phyloP scores from a whole-genome alignment of 1,284 basidiomycete species.

The Neotropicomus parvogracilis region DNA sequence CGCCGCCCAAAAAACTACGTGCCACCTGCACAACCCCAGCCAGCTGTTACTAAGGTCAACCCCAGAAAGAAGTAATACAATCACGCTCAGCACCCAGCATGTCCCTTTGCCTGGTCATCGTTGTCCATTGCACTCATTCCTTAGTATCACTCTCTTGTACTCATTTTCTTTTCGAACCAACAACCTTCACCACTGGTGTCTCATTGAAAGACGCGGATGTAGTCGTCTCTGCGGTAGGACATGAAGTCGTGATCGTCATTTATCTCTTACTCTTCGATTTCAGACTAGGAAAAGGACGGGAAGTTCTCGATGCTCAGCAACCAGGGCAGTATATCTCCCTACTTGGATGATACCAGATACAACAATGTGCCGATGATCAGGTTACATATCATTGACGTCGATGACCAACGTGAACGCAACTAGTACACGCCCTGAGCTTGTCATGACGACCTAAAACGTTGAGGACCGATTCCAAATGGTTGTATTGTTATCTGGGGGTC shows the following conservation, averaged over 20 bases:
- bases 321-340: no score
- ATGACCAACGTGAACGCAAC: no score
- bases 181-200: slow-evolving; percentile 9
- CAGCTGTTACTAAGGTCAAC: slow-evolving; percentile 34
- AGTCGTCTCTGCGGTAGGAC: slow-evolving; percentile 9
- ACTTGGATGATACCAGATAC: no score
- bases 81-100: slow-evolving; percentile 17
- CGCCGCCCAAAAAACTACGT: slow-evolving; percentile 66
- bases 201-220: slow-evolving; percentile 11
- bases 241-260: slow-evolving; percentile 10
- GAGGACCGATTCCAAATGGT: no score
- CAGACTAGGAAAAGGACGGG: neutral
- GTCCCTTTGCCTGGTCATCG: slow-evolving; percentile 19
- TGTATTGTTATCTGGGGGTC: no score
- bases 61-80: slow-evolving; percentile 35
- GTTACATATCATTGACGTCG: no score
- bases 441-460: no score
- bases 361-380: no score
- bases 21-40: slow-evolving; percentile 42
- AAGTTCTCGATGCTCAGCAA: no score
- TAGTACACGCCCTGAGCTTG: no score
- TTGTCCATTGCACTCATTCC: slow-evolving; percentile 23
- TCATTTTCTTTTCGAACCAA: slow-evolving; percentile 11
- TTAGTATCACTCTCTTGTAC: slow-evolving; percentile 12
- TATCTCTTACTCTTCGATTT: slow-evolving; percentile 9